Percentiles rank a stretch among this genome's conserved stretches.
These are phyloP conservation scores for Leishmania mexicana DNA, from an alignment of 208 protist species.

Conservation along the genomic window DNA sequence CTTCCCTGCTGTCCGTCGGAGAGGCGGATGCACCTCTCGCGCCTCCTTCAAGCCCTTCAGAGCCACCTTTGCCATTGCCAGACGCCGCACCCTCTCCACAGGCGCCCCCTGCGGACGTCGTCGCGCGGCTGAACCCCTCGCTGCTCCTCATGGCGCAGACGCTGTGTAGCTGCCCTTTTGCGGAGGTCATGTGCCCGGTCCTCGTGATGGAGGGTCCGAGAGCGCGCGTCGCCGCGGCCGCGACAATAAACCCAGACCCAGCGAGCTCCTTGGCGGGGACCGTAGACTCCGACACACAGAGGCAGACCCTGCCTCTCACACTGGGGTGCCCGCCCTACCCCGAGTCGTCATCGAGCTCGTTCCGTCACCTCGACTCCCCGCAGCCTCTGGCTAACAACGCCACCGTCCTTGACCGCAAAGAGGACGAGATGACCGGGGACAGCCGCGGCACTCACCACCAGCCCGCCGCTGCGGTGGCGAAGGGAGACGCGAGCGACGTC, in stretches of 20 bases:
- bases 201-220: conserved; percentile 17
- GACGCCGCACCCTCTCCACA: background rate
- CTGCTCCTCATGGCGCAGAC: conserved; percentile 27
- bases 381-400: background rate
- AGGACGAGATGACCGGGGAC: background rate
- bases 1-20: background rate
- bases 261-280: background rate
- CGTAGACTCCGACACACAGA: background rate
- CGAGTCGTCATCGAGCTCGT: background rate
- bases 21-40: background rate
- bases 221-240: background rate
- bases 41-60: background rate
- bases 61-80: background rate
- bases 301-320: background rate
- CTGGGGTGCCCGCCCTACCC: background rate
- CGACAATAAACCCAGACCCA: background rate
- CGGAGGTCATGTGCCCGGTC: conserved; percentile 33
- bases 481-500: background rate
- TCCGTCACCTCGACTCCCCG: background rate
- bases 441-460: background rate
- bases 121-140: conserved; percentile 24
- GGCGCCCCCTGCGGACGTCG: conserved; percentile 12
- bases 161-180: conserved; percentile 10
- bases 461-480: background rate
- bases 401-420: background rate